Percentiles rank a stretch among this genome's conserved stretches.
Evolutionary conservation across 2,329 filamentous ascomycete species (phyloP).

Genomic region (Trichoderma polysporum): DNA sequence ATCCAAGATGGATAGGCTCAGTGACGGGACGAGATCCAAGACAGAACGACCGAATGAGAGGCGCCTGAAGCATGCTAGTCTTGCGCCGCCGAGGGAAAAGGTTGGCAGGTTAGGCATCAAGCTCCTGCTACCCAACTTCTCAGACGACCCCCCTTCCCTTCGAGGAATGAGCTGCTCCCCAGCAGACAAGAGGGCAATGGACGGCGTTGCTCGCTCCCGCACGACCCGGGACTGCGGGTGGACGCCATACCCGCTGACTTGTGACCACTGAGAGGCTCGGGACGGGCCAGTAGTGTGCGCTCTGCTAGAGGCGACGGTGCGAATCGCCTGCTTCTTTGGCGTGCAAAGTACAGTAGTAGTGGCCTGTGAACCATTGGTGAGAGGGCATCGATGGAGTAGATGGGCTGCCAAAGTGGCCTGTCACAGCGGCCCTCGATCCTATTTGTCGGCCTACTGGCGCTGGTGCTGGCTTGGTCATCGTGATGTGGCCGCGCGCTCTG

Average conservation of each 20-base stretch:
- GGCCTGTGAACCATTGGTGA: constrained; percentile 9
- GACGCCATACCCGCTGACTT: constrained; percentile 21
- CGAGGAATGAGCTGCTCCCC: constrained; percentile 15
- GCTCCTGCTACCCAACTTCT: constrained; percentile 20
- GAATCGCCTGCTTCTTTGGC: constrained; percentile 15
- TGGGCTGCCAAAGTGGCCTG: constrained; percentile 15
- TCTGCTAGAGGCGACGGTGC: constrained; percentile 2
- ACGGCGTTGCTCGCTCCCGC: constrained; percentile 17
- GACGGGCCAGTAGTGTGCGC: constrained; percentile 16
- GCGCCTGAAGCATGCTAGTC: background rate
- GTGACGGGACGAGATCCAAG: constrained; percentile 14
- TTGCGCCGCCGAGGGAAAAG: constrained; percentile 1
- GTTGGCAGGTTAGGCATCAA: constrained; percentile 25
- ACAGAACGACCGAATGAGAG: constrained; percentile 15
- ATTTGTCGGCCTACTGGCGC: background rate
- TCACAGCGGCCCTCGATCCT: constrained; percentile 7
- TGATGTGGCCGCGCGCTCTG: constrained; percentile 3
- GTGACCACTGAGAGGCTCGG: constrained; percentile 19
- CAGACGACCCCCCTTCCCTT: constrained; percentile 7
- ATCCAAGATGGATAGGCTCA: constrained; percentile 9
- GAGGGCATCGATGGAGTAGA: constrained; percentile 5
- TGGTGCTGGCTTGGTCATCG: background rate
- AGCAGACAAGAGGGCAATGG: background rate
- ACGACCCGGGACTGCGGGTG: constrained; percentile 14
- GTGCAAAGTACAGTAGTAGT: constrained; percentile 7